These are phyloP conservation scores for Pseudoneurospora amorphoporcata DNA, from an alignment of 495 filamentous ascomycete genomes.

Conservation along the genomic window DNA sequence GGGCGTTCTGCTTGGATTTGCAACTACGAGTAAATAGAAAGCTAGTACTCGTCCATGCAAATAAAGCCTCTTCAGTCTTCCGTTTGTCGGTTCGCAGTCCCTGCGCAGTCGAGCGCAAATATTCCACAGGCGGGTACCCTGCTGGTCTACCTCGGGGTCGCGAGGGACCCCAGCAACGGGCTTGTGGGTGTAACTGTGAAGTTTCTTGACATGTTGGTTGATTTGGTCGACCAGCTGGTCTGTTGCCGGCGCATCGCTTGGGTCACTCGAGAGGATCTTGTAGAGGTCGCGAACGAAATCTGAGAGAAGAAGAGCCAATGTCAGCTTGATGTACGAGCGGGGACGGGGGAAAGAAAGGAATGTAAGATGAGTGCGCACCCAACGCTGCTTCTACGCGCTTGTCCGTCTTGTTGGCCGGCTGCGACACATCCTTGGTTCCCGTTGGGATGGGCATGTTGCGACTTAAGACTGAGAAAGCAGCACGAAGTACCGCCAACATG, in stretches of 20 bases:
- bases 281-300: constrained; percentile 13
- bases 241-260: constrained; percentile 7
- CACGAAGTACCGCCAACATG: background rate
- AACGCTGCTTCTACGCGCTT: constrained; percentile 14
- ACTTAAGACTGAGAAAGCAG: background rate
- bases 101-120: constrained; percentile 44
- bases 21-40: constrained; percentile 57
- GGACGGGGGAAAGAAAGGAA: background rate
- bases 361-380: background rate
- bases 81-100: constrained; percentile 5
- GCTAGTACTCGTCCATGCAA: constrained; percentile 51
- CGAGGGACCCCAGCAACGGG: constrained; percentile 6
- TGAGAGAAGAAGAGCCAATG: background rate
- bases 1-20: constrained; percentile 23
- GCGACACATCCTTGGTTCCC: background rate
- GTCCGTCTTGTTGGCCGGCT: background rate
- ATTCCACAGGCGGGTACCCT: constrained; percentile 58
- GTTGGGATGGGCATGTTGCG: background rate
- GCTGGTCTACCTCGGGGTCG: constrained; percentile 37
- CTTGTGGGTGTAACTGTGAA: constrained; percentile 15
- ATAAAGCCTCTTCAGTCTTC: constrained; percentile 16
- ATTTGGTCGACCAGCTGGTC: constrained; percentile 28
- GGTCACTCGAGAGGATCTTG: constrained; percentile 12
- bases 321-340: background rate
- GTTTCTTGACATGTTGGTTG: constrained; percentile 21